phyloP scores from a whole-genome alignment of 2,329 filamentous ascomycete genomes.

The Juglanconis oblonga region DNA sequence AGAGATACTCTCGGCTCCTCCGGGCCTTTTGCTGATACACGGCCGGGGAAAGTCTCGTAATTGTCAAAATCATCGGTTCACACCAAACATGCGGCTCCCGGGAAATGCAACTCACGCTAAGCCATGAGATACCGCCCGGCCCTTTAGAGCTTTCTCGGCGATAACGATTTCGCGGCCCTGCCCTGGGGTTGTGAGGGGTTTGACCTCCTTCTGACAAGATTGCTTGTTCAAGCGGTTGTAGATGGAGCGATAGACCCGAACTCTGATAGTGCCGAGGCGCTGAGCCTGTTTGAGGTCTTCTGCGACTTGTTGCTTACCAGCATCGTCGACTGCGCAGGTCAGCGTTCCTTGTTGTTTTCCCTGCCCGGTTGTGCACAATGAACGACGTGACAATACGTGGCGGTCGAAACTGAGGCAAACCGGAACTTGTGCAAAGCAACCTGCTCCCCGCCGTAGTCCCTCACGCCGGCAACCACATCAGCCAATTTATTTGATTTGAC shows the following conservation, averaged over 20 bases:
- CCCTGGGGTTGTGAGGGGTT: not conserved
- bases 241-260: not conserved
- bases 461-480: not conserved
- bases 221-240: not conserved
- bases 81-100: too few species aligned
- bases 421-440: not conserved
- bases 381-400: not conserved
- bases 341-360: too few species aligned
- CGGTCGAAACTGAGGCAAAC: not conserved
- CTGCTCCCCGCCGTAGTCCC: not conserved
- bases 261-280: not conserved
- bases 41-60: too few species aligned
- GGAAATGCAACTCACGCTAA: slow-evolving; percentile 24
- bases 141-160: slow-evolving; percentile 33
- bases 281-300: not conserved
- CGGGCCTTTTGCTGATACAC: too few species aligned
- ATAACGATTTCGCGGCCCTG: slow-evolving; percentile 13
- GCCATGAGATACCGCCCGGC: slow-evolving; percentile 31
- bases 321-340: not conserved
- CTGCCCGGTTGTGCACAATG: too few species aligned
- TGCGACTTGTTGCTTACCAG: not conserved
- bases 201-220: not conserved
- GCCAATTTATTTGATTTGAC: not conserved
- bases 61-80: too few species aligned
- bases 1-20: too few species aligned